Percentiles rank a stretch among this genome's conserved stretches.
These are phyloP conservation scores for Ceratocystis huliohia DNA, from an alignment of 2,329 filamentous ascomycete species.

Conservation along the genomic window DNA sequence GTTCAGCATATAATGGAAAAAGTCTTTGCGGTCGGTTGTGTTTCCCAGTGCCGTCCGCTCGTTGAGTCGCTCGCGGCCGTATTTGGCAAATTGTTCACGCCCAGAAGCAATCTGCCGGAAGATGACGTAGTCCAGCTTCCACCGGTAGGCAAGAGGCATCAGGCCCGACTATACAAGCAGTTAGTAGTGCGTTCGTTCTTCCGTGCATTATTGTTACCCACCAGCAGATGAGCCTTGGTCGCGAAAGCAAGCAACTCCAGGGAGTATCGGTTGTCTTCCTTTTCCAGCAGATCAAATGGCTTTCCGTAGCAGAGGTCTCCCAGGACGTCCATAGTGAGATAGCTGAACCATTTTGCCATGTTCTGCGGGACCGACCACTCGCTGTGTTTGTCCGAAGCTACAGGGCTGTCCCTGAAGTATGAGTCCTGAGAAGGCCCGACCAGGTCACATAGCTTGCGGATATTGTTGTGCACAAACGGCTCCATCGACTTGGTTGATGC, in stretches of 20 bases:
- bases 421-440: slow-evolving; percentile 31
- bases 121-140: slow-evolving; percentile 53
- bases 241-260: slow-evolving; percentile 54
- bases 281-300: slow-evolving; percentile 49
- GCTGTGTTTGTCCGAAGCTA: slow-evolving; percentile 25
- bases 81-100: slow-evolving; percentile 57
- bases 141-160: slow-evolving; percentile 54
- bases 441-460: slow-evolving; percentile 52
- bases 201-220: slow-evolving; percentile 30
- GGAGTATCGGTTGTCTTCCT: slow-evolving; percentile 49
- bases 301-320: slow-evolving; percentile 50
- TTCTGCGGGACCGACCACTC: slow-evolving; percentile 45
- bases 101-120: slow-evolving; percentile 55
- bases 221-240: slow-evolving; percentile 55
- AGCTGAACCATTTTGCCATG: slow-evolving; percentile 52
- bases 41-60: slow-evolving; percentile 55
- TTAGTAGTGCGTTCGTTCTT: background rate
- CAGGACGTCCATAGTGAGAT: slow-evolving; percentile 50
- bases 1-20: slow-evolving; percentile 63
- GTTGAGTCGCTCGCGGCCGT: slow-evolving; percentile 53
- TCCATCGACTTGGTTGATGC: slow-evolving; percentile 55
- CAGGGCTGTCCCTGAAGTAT: too few species aligned
- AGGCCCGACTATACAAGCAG: slow-evolving; percentile 46
- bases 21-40: slow-evolving; percentile 52
- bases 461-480: slow-evolving; percentile 51